Conservation (phyloP, 192 early-diverging fungal genomes). For the Backusella luteola region DNA sequence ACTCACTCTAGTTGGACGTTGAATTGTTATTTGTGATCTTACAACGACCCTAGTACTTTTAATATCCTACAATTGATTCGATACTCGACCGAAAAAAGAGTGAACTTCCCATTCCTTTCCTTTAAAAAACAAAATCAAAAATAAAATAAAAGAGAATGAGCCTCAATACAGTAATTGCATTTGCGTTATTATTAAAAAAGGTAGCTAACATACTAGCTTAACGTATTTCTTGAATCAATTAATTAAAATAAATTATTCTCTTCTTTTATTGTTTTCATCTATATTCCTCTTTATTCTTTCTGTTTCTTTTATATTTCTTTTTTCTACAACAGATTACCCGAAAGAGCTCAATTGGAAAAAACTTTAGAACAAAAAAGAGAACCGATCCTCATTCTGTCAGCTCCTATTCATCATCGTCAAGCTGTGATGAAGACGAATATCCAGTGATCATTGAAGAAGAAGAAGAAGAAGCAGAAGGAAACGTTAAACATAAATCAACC, state of each 20-base stretch:
- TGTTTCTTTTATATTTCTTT: not conserved
- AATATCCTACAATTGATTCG: not conserved
- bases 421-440: not conserved
- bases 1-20: slow-evolving; percentile 8
- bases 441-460: not conserved
- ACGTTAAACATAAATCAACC: not conserved
- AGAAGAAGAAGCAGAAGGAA: not conserved
- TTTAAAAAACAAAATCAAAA: not conserved
- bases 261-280: not conserved
- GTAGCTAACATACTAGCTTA: slow-evolving; percentile 9
- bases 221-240: not conserved
- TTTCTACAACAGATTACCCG: not conserved
- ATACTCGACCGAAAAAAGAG: not conserved
- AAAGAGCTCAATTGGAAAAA: not conserved
- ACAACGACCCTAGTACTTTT: not conserved
- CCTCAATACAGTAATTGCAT: slow-evolving; percentile 17
- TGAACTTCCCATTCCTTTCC: slow-evolving; percentile 8
- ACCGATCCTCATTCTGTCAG: not conserved
- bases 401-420: not conserved
- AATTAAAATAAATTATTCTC: too few relatives aligned
- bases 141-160: slow-evolving; percentile 21
- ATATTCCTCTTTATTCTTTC: not conserved
- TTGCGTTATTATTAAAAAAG: slow-evolving; percentile 27
- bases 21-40: not conserved
- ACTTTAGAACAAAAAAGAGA: slow-evolving; percentile 2